These are phyloP conservation scores for Termitomyces sp. DNA, from an alignment of 1,284 basidiomycete species.

Conservation along the genomic window DNA sequence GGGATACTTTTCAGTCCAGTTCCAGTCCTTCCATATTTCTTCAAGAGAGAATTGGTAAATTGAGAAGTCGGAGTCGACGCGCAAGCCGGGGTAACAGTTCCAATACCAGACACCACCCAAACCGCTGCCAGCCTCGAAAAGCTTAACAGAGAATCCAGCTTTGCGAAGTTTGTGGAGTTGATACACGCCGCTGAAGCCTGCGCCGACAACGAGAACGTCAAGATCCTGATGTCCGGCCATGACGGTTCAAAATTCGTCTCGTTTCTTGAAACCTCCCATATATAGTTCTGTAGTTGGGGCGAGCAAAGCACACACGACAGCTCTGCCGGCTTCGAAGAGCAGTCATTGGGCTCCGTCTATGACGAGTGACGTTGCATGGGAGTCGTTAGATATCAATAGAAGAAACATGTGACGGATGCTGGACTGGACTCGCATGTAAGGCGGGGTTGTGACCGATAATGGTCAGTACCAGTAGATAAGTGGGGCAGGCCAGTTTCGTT, in stretches of 20 bases:
- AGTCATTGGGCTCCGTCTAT: neutral
- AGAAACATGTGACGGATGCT: neutral
- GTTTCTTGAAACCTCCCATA: neutral
- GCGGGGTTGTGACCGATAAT: neutral
- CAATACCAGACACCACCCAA: conserved; percentile 24
- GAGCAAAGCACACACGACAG: neutral
- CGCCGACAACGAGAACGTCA: conserved; percentile 24
- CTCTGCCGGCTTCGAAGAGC: neutral
- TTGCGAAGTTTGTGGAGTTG: conserved; percentile 19
- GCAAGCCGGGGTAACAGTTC: conserved; percentile 24
- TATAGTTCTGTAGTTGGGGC: neutral
- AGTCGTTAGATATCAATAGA: neutral
- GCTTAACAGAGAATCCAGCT: conserved; percentile 20
- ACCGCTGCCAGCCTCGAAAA: conserved; percentile 20
- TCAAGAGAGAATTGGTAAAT: conserved; percentile 22
- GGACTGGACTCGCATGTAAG: no score
- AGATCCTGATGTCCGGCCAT: conserved; percentile 13
- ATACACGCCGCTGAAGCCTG: conserved; percentile 22
- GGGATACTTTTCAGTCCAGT: conserved; percentile 19
- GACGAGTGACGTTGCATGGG: neutral
- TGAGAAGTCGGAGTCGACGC: conserved; percentile 21
- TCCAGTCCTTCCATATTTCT: conserved; percentile 23
- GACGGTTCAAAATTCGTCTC: neutral
- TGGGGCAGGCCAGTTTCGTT: no score
- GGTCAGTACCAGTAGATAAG: neutral